phyloP scores from a whole-genome alignment of 768 basidiomycete species.

The Lyophyllum decastes region DNA sequence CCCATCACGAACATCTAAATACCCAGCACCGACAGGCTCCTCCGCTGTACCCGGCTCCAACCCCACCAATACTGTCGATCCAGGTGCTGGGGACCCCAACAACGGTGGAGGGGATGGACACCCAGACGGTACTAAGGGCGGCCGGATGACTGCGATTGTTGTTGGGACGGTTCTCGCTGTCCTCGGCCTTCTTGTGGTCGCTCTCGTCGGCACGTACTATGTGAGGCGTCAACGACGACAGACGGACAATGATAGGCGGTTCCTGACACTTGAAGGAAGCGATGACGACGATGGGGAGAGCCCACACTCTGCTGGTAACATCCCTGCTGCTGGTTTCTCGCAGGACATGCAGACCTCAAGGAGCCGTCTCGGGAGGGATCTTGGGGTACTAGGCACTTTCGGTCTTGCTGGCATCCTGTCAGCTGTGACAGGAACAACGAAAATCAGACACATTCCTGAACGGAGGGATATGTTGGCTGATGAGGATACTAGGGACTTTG shows the following conservation, averaged over 20 bases:
- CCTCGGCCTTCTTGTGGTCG: slow-evolving; percentile 52
- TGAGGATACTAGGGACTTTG: slow-evolving; percentile 64
- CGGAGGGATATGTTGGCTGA: slow-evolving; percentile 79
- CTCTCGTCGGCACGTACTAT: slow-evolving; percentile 44
- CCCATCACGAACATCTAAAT: slow-evolving; percentile 30
- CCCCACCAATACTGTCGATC: slow-evolving; percentile 23
- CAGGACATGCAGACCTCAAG: slow-evolving; percentile 11
- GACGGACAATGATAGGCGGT: slow-evolving; percentile 23
- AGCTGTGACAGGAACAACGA: slow-evolving; percentile 24
- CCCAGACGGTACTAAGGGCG: slow-evolving; percentile 19
- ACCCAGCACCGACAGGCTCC: background rate
- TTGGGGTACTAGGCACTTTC: slow-evolving; percentile 20
- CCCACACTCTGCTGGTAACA: slow-evolving; percentile 27
- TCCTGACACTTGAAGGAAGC: slow-evolving; percentile 32
- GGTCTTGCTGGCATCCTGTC: slow-evolving; percentile 34
- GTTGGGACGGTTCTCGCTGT: slow-evolving; percentile 65
- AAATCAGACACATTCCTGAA: slow-evolving; percentile 25
- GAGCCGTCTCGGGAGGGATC: slow-evolving; percentile 14
- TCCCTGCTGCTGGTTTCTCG: slow-evolving; percentile 32
- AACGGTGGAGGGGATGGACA: slow-evolving; percentile 8
- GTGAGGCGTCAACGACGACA: slow-evolving; percentile 33
- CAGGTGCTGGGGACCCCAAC: slow-evolving; percentile 20
- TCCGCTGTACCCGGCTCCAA: slow-evolving; percentile 5
- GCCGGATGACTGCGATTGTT: slow-evolving; percentile 48
- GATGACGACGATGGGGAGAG: slow-evolving; percentile 32